Percentiles rank a stretch among this genome's conserved stretches.
phyloP scores from a whole-genome alignment of 2,329 filamentous ascomycete genomes.

The Colletotrichum sidae region DNA sequence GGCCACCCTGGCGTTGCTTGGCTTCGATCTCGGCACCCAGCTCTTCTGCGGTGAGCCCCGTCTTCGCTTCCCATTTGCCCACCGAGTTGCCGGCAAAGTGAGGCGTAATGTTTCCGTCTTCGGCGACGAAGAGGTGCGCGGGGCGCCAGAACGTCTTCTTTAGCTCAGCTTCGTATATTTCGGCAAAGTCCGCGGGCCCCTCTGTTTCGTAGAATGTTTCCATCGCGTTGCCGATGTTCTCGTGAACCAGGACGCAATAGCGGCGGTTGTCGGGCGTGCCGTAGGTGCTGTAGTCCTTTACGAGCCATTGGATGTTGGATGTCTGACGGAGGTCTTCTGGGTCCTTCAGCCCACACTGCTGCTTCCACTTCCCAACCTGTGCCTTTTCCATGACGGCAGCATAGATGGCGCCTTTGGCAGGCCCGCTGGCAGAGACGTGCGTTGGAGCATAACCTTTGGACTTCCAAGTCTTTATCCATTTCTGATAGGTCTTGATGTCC shows the following conservation, averaged over 20 bases:
- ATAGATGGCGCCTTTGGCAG: conserved; percentile 27
- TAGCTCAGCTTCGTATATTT: conserved; percentile 14
- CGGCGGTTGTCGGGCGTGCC: conserved; percentile 24
- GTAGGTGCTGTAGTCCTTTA: conserved; percentile 34
- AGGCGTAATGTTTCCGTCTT: conserved; percentile 32
- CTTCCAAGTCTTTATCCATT: conserved; percentile 30
- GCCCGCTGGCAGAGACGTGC: conserved; percentile 34
- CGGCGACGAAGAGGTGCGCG: conserved; percentile 25
- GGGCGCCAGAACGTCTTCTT: conserved; percentile 38
- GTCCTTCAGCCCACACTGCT: conserved; percentile 23
- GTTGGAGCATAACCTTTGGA: conserved; percentile 34
- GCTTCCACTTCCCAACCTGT: conserved; percentile 26
- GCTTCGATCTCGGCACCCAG: conserved; percentile 22
- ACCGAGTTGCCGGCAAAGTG: conserved; percentile 33
- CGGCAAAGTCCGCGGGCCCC: conserved; percentile 14
- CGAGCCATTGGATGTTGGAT: background rate
- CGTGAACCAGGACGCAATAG: conserved; percentile 30
- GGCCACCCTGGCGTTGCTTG: conserved; percentile 22
- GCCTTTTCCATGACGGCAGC: conserved; percentile 39
- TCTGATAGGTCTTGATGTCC: conserved; percentile 21
- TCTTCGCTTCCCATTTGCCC: conserved; percentile 33
- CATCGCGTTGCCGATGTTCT: conserved; percentile 32
- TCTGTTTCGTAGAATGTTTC: conserved; percentile 25
- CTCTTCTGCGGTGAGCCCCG: conserved; percentile 17
- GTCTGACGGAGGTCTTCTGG: conserved; percentile 15